Percentiles rank a stretch among this genome's conserved stretches.
Conservation (phyloP, 768 basidiomycete species). For the Mycena epipterygia region DNA sequence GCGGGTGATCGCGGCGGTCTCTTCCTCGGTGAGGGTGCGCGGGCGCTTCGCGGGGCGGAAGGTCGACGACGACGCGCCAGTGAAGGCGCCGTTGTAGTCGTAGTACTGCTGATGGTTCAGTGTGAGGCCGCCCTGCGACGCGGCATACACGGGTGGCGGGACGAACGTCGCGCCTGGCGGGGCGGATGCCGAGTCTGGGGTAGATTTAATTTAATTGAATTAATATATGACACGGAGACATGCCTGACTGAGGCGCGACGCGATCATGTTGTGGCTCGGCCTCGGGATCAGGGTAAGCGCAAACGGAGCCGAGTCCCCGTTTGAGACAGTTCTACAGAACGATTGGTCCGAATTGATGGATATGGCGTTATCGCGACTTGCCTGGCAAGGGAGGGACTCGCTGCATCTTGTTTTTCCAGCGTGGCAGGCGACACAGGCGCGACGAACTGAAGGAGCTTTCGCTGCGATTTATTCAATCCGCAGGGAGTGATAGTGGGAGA, state of each 20-base stretch:
- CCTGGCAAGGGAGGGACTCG: conserved; percentile 87
- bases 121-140: conserved; percentile 34
- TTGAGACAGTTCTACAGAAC: conserved; percentile 80
- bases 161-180: conserved; percentile 48
- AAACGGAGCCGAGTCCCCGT: conserved; percentile 77
- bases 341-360: not conserved
- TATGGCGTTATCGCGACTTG: conserved; percentile 43
- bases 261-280: conserved; percentile 56
- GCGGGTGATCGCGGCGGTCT: conserved; percentile 86
- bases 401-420: conserved; percentile 88
- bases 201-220: not conserved
- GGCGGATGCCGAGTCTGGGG: conserved; percentile 23
- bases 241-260: conserved; percentile 47
- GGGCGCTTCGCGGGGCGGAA: conserved; percentile 88
- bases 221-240: conserved; percentile 25
- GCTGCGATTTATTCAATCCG: conserved; percentile 55
- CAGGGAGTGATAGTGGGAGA: conserved; percentile 20
- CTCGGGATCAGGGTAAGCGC: conserved; percentile 87
- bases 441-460: conserved; percentile 85
- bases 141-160: conserved; percentile 60
- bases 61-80: conserved; percentile 78
- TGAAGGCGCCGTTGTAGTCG: conserved; percentile 80
- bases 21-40: conserved; percentile 85
- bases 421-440: conserved; percentile 87
- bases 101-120: conserved; percentile 73